Conservation (phyloP, 2,329 filamentous ascomycete species). For the Cladosporium sp. region DNA sequence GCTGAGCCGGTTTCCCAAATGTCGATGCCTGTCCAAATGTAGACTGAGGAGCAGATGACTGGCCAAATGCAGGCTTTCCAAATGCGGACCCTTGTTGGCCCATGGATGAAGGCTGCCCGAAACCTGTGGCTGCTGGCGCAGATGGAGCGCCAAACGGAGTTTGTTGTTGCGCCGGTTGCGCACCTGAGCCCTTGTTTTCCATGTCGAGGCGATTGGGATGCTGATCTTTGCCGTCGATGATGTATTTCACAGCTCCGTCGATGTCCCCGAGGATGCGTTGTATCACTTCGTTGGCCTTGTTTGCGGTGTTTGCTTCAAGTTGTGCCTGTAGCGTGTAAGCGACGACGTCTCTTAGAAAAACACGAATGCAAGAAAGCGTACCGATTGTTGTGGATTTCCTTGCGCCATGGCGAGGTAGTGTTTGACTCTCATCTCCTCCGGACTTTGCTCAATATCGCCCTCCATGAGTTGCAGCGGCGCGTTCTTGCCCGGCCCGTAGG, state of each 20-base stretch:
- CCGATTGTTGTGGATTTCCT: conserved; percentile 53
- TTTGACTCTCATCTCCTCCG: conserved; percentile 74
- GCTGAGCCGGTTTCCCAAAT: conserved; percentile 29
- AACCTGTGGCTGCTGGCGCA: conserved; percentile 29
- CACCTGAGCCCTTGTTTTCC: conserved; percentile 24
- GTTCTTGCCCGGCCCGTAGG: conserved; percentile 74
- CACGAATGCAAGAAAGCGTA: conserved; percentile 32
- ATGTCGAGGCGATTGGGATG: conserved; percentile 73
- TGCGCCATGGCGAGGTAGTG: conserved; percentile 63
- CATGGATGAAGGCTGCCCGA: conserved; percentile 29
- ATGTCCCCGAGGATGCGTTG: conserved; percentile 65
- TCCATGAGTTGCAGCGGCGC: conserved; percentile 81
- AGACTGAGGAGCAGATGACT: conserved; percentile 20
- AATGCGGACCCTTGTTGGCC: conserved; percentile 20
- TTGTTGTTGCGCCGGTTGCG: conserved; percentile 2
- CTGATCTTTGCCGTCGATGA: conserved; percentile 61
- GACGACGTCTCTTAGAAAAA: background rate
- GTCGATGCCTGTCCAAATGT: conserved; percentile 16
- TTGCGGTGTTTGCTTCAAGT: conserved; percentile 4
- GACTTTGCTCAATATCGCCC: conserved; percentile 77
- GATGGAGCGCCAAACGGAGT: conserved; percentile 9
- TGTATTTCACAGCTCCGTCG: conserved; percentile 67
- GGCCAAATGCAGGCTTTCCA: conserved; percentile 36
- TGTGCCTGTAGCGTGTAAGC: background rate
- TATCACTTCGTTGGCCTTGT: conserved; percentile 42